phyloP scores from a whole-genome alignment of 139 green algal species.

The Chlamydomonas asymmetrica region DNA sequence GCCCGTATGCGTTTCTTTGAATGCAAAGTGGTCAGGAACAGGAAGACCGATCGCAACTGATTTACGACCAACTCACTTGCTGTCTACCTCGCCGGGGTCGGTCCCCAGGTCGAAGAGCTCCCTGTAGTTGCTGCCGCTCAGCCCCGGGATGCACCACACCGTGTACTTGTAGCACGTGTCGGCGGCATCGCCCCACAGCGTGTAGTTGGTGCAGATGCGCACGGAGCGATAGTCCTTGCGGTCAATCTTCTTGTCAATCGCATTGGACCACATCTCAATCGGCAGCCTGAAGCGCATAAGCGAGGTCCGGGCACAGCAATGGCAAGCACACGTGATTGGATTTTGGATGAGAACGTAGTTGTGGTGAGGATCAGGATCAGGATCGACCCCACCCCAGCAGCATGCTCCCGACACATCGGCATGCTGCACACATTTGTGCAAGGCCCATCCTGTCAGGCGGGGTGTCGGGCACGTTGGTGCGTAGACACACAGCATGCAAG shows the following conservation, averaged over 20 bases:
- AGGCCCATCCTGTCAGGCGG: too few relatives aligned
- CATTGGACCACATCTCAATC: conserved; percentile 34
- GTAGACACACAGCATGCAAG: too few relatives aligned
- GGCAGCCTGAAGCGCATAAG: conserved; percentile 25
- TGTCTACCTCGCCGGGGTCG: conserved; percentile 27
- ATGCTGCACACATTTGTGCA: too few relatives aligned
- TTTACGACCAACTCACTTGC: not conserved
- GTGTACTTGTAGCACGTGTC: conserved; percentile 39
- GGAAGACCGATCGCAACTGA: not conserved
- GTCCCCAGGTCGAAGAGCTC: conserved; percentile 30
- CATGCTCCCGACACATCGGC: too few relatives aligned
- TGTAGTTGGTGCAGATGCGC: conserved; percentile 32
- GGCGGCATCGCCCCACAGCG: not conserved
- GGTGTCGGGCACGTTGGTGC: too few relatives aligned
- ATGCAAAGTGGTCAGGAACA: too few relatives aligned
- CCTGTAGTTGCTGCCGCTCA: conserved; percentile 20
- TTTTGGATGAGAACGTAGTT: too few relatives aligned
- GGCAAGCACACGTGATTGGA: too few relatives aligned
- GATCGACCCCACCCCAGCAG: too few relatives aligned
- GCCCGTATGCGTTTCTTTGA: too few relatives aligned
- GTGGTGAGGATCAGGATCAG: too few relatives aligned
- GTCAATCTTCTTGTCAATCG: conserved; percentile 2
- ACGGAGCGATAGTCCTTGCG: conserved; percentile 34
- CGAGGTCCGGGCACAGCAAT: too few relatives aligned
- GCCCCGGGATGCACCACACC: conserved; percentile 19